These are phyloP conservation scores for Zhuliangozyma blackwelliae DNA, from an alignment of 1,139 yeast genomes.

Conservation along the genomic window DNA sequence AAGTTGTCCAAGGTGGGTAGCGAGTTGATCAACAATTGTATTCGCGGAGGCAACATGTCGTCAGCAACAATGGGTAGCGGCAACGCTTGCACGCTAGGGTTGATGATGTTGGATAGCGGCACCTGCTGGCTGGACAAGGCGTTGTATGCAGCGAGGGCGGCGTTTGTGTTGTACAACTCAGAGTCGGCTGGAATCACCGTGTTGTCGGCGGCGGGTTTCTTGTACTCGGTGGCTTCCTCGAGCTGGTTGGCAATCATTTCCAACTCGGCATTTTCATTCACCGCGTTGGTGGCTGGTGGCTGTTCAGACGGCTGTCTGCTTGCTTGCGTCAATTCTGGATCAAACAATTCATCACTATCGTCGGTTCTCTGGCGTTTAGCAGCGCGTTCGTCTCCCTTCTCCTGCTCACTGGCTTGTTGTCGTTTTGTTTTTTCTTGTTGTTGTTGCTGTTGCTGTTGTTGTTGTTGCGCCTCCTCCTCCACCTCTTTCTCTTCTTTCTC, in stretches of 20 bases:
- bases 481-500: too few species aligned
- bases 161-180: constrained; percentile 38
- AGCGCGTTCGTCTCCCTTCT: not conserved
- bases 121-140: constrained; percentile 39
- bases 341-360: not conserved
- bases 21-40: constrained; percentile 59
- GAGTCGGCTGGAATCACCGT: constrained; percentile 24
- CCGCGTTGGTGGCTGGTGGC: not conserved
- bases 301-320: too few species aligned
- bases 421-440: too few species aligned
- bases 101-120: constrained; percentile 14
- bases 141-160: constrained; percentile 42
- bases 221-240: constrained; percentile 15
- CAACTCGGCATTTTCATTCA: constrained; percentile 14
- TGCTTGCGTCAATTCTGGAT: too few species aligned
- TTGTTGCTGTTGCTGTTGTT: too few species aligned
- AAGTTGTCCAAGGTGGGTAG: constrained; percentile 72
- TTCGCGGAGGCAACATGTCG: constrained; percentile 52
- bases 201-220: constrained; percentile 11
- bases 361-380: constrained; percentile 5
- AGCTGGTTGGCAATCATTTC: constrained; percentile 17
- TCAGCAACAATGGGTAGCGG: constrained; percentile 57
- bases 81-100: constrained; percentile 50
- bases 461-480: too few species aligned
- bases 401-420: constrained; percentile 1